These are phyloP conservation scores for Pyrenophora teres DNA, from an alignment of 2,329 filamentous ascomycete genomes.

Conservation along the genomic window DNA sequence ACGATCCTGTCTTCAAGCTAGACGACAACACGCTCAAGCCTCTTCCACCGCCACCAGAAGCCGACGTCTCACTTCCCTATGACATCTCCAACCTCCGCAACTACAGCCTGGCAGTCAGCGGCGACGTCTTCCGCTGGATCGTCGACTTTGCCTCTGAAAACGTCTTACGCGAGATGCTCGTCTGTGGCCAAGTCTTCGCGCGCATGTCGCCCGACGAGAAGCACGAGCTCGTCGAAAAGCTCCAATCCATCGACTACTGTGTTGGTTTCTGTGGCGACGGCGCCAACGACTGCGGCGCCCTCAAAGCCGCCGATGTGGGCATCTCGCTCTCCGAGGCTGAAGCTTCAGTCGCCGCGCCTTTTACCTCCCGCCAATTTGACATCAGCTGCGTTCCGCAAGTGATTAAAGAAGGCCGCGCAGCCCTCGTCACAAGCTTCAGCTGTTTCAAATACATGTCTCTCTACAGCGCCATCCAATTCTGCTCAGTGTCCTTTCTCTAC, in stretches of 20 bases:
- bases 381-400: constrained; percentile 94
- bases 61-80: constrained; percentile 83
- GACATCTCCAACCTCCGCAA: constrained; percentile 80
- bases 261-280: constrained; percentile 97
- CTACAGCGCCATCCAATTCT: constrained; percentile 99
- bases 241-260: constrained; percentile 94
- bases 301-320: constrained; percentile 96
- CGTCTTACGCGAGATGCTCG: constrained; percentile 83
- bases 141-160: constrained; percentile 87
- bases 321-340: constrained; percentile 97
- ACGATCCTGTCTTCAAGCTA: constrained; percentile 76
- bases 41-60: constrained; percentile 69
- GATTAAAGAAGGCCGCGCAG: constrained; percentile 89
- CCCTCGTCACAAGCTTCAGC: constrained; percentile 96
- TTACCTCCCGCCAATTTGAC: constrained; percentile 93
- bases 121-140: constrained; percentile 96
- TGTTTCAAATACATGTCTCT: constrained; percentile 99
- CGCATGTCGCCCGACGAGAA: constrained; percentile 99
- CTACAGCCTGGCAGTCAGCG: constrained; percentile 86
- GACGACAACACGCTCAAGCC: constrained; percentile 82
- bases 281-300: constrained; percentile 93
- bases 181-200: constrained; percentile 89
- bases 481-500: constrained; percentile 94
- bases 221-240: constrained; percentile 93
- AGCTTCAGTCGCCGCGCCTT: constrained; percentile 96